Base-by-base conservation (phyloP, 2,329 filamentous ascomycete genomes). In the Penicillium olsonii region DNA sequence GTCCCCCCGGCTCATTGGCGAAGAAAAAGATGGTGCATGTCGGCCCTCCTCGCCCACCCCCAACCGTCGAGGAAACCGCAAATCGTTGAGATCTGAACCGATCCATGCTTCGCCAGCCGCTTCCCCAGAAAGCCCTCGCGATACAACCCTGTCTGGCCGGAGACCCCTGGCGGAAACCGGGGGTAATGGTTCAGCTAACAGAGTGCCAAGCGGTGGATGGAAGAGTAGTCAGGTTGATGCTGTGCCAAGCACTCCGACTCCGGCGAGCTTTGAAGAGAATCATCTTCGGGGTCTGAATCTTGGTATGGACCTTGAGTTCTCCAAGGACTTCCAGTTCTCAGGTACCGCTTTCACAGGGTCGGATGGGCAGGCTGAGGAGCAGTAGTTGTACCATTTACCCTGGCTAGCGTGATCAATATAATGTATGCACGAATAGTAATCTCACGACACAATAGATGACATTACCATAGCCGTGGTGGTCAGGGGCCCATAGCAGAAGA, bases 291-390 rank as follows among this genome's bases (percentile, higher is more conserved):
- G 56, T 27, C 33, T 70, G n/a, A 62, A 69, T 41, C 45, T 69
- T 45, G 65, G 67, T 40, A 61, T 67, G 61, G 63, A 68, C 31
- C 37, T 69, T 43, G 69, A 71, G 38, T 69, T 68, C 43, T 65
- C 66, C 0, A 69, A 65, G 29, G 66, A 70, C 18, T 68, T 68
- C 34, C 35, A 71, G 14, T 69, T 70, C 33, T 66, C 62, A 11
- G 69, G 66, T 29, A 68, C 68, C 4, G 58, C 61, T 11, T 50
- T 66, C 17, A 64, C 66, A 5, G 58, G 59, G 7, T 48, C 57
- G 4, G 60, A 61, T 26, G 54, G 61, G 31, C 51, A 45, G 22
- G 19, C 35, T 26, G 45, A 47, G 17, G 42, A 15, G 10, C 38
- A 44, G 41, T 52, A n/a, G n/a, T n/a, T n/a, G n/a, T n/a, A n/a